A percentile compares a stretch with the other conserved stretches of the same genome.
Evolutionary conservation across 2,329 filamentous ascomycete genomes (phyloP).

Genomic region (Hypoxylon rubiginosum): DNA sequence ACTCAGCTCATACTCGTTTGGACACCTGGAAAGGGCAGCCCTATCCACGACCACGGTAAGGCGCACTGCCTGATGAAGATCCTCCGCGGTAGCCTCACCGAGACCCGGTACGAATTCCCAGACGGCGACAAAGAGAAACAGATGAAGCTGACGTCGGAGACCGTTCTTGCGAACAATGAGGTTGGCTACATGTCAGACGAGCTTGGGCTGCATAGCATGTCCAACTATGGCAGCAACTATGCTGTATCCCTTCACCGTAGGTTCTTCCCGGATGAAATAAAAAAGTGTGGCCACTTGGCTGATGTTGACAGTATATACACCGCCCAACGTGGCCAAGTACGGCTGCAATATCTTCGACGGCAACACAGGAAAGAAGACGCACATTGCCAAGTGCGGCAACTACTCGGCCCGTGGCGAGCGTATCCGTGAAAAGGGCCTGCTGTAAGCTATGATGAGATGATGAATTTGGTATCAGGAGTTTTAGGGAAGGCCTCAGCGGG

Average conservation of each 20-base stretch:
- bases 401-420: constrained; percentile 74
- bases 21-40: constrained; percentile 85
- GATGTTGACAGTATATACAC: constrained; percentile 76
- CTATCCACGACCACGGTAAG: constrained; percentile 90
- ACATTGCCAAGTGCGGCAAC: constrained; percentile 78
- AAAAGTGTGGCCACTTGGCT: constrained; percentile 42
- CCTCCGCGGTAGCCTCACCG: constrained; percentile 81
- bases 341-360: constrained; percentile 88
- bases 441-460: constrained; percentile 22
- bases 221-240: constrained; percentile 79
- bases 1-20: constrained; percentile 86
- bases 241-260: constrained; percentile 86
- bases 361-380: constrained; percentile 78
- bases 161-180: constrained; percentile 75
- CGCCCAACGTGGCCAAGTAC: constrained; percentile 85
- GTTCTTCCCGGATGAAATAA: constrained; percentile 44
- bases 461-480: constrained; percentile 30
- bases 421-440: constrained; percentile 53
- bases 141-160: constrained; percentile 75
- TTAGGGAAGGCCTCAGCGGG: constrained; percentile 24
- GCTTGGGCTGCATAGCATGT: constrained; percentile 86
- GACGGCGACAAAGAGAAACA: constrained; percentile 64
- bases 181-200: constrained; percentile 94
- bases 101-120: constrained; percentile 86
- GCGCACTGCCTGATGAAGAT: constrained; percentile 96